phyloP scores from a whole-genome alignment of 1,139 yeast species.

The Saccharomycopsis hybrid region DNA sequence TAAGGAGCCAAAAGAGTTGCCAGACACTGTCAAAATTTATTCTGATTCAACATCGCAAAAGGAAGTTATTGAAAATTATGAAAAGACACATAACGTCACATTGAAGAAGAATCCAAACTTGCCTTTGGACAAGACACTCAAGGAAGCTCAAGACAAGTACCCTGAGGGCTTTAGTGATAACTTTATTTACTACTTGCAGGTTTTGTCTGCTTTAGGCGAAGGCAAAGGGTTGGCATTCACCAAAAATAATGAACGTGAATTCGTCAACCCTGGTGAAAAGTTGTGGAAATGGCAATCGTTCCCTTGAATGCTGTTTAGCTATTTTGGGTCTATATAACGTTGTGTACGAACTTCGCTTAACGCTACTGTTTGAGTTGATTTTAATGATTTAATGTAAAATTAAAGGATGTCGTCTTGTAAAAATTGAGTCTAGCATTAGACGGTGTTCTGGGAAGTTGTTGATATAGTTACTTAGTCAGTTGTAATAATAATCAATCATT shows the following conservation, averaged over 20 bases:
- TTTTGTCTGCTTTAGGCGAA: constrained; percentile 32
- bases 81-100: constrained; percentile 34
- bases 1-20: constrained; percentile 29
- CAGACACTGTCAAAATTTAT: constrained; percentile 39
- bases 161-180: constrained; percentile 28
- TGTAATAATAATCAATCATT: too few relatives aligned
- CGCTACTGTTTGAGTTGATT: too few relatives aligned
- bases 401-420: too few relatives aligned
- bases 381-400: too few relatives aligned
- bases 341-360: too few relatives aligned
- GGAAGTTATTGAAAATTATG: constrained; percentile 38
- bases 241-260: constrained; percentile 37
- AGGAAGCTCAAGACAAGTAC: constrained; percentile 30
- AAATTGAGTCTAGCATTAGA: too few relatives aligned
- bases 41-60: constrained; percentile 38
- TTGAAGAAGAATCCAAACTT: constrained; percentile 29
- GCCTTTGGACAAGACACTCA: constrained; percentile 31
- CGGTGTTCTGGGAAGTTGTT: too few relatives aligned
- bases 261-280: constrained; percentile 47
- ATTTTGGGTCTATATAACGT: background rate
- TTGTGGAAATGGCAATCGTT: constrained; percentile 46
- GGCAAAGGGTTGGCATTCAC: constrained; percentile 36
- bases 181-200: constrained; percentile 34
- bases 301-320: background rate
- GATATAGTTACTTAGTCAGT: too few relatives aligned